Percentiles rank a stretch among this genome's conserved stretches.
These are phyloP conservation scores for Endogone sp. DNA, from an alignment of 192 early-diverging fungal genomes.

Conservation along the genomic window DNA sequence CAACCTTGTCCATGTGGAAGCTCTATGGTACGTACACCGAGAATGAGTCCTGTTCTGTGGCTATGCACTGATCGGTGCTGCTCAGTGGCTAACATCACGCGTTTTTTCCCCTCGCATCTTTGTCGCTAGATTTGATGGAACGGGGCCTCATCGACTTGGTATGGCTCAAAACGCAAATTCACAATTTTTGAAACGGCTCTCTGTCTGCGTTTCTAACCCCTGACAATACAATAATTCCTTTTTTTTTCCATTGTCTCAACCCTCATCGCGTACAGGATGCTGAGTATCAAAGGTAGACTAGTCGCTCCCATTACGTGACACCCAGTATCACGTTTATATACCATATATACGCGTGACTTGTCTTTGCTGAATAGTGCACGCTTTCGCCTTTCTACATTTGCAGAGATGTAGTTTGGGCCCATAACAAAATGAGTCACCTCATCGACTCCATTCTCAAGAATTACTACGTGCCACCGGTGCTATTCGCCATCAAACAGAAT, in stretches of 20 bases:
- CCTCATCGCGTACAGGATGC: not conserved
- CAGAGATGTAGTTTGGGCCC: conserved; percentile 7
- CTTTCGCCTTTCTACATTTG: not conserved
- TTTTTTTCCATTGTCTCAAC: too few relatives aligned
- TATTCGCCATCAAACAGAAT: conserved; percentile 16
- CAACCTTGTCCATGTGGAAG: not conserved
- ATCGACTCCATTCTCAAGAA: conserved; percentile 29
- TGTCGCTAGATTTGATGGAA: not conserved
- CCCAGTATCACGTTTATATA: too few relatives aligned
- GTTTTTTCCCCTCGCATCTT: too few relatives aligned
- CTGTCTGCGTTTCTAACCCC: too few relatives aligned
- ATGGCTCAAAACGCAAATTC: too few relatives aligned
- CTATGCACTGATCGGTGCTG: too few relatives aligned
- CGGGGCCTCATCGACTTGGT: not conserved
- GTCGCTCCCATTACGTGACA: not conserved
- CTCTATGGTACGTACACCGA: not conserved
- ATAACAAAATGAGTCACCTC: conserved; percentile 5
- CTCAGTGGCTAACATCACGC: too few relatives aligned
- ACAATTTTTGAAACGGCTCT: too few relatives aligned
- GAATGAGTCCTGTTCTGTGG: too few relatives aligned
- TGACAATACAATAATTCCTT: too few relatives aligned
- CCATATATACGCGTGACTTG: too few relatives aligned
- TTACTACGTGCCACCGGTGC: conserved; percentile 24
- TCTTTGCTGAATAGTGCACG: not conserved
- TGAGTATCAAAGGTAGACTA: not conserved